These are phyloP conservation scores for Apostasia ramifera DNA, from an alignment of 106 monocot species.

Conservation along the genomic window DNA sequence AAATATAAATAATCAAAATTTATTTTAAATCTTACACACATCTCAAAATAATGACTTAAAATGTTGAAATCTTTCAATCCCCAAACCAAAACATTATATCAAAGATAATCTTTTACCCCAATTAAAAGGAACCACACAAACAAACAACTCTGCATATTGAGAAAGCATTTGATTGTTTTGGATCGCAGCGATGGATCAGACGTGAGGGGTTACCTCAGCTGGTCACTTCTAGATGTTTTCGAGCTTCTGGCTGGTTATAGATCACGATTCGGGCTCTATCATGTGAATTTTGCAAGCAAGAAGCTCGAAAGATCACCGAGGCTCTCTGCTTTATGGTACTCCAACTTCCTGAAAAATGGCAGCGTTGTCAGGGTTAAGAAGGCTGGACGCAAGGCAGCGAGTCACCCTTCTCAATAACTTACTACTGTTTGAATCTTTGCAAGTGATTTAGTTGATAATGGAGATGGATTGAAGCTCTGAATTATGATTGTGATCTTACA, in stretches of 20 bases:
- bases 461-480: neutral
- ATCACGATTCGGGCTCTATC: slow-evolving; percentile 31
- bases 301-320: slow-evolving; percentile 34
- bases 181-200: slow-evolving; percentile 52
- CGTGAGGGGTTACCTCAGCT: slow-evolving; percentile 61
- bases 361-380: neutral
- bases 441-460: neutral
- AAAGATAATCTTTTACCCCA: too few relatives aligned
- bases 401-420: neutral
- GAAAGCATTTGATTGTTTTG: neutral
- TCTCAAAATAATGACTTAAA: too few relatives aligned
- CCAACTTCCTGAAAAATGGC: slow-evolving; percentile 35
- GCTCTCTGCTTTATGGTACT: slow-evolving; percentile 70
- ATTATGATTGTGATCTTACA: too few relatives aligned
- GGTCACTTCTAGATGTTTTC: slow-evolving; percentile 70
- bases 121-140: too few relatives aligned
- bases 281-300: slow-evolving; percentile 43
- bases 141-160: too few relatives aligned
- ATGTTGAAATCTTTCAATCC: too few relatives aligned
- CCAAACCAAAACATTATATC: too few relatives aligned
- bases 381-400: neutral
- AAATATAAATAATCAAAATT: too few relatives aligned
- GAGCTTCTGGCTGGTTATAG: slow-evolving; percentile 46
- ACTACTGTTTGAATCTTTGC: too few relatives aligned
- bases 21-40: too few relatives aligned